phyloP scores from a whole-genome alignment of 371 early-diverging fungal genomes.

The Saksenaea vasiformis region DNA sequence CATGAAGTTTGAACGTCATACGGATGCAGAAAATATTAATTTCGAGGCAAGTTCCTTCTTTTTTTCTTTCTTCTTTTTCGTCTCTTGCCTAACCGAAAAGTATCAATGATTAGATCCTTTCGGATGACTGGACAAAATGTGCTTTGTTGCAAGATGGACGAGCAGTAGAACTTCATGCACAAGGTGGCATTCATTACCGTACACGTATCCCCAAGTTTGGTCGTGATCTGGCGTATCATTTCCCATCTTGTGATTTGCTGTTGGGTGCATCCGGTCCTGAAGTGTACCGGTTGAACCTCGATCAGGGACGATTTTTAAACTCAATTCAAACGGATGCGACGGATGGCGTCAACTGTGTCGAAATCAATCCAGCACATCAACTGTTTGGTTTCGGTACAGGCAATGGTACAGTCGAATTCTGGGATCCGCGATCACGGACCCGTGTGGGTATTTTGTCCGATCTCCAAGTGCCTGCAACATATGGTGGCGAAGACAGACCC shows the following conservation, averaged over 20 bases:
- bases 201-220: slow-evolving; percentile 97
- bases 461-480: slow-evolving; percentile 54
- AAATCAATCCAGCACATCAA: slow-evolving; percentile 91
- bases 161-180: slow-evolving; percentile 96
- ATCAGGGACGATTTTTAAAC: slow-evolving; percentile 93
- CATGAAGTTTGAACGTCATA: slow-evolving; percentile 98
- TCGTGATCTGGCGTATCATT: slow-evolving; percentile 91
- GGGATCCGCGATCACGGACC: slow-evolving; percentile 86
- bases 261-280: slow-evolving; percentile 82
- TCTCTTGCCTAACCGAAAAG: not conserved
- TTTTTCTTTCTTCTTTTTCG: not conserved
- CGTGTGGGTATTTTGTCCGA: slow-evolving; percentile 70
- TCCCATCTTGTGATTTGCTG: slow-evolving; percentile 88
- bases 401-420: slow-evolving; percentile 90
- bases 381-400: slow-evolving; percentile 90
- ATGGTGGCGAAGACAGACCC: slow-evolving; percentile 31
- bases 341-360: slow-evolving; percentile 78
- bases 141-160: slow-evolving; percentile 93
- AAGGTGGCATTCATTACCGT: slow-evolving; percentile 93
- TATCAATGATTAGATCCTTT: slow-evolving; percentile 66
- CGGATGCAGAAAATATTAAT: slow-evolving; percentile 91
- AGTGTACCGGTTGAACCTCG: slow-evolving; percentile 93
- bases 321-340: slow-evolving; percentile 76
- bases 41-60: slow-evolving; percentile 61
- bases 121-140: slow-evolving; percentile 98